phyloP scores from a whole-genome alignment of 1,284 basidiomycete species.

The Athelia psychrophila region DNA sequence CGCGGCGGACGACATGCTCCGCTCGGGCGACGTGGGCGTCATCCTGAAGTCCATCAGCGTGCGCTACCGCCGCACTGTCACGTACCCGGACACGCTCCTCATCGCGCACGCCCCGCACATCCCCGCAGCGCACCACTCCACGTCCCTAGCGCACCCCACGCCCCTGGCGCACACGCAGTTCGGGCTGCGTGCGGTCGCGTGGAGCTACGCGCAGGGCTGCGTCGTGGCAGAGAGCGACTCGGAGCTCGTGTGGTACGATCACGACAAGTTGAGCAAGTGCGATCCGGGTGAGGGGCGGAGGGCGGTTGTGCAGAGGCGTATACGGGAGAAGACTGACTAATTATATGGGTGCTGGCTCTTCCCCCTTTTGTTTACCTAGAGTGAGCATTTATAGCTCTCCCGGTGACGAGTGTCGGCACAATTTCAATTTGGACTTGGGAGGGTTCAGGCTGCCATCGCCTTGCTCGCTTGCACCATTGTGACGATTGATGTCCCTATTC shows the following conservation, averaged over 20 bases:
- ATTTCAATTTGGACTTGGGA: too few relatives aligned
- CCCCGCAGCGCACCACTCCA: too few relatives aligned
- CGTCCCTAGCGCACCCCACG: conserved; percentile 2
- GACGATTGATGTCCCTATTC: too few relatives aligned
- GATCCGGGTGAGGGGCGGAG: conserved; percentile 47
- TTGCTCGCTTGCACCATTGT: too few relatives aligned
- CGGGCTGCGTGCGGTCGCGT: conserved; percentile 49
- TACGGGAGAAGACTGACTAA: not conserved
- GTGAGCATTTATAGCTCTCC: too few relatives aligned
- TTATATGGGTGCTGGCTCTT: too few relatives aligned
- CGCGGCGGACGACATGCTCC: conserved; percentile 52
- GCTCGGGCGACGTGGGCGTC: conserved; percentile 59
- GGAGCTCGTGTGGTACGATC: conserved; percentile 73
- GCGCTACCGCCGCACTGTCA: conserved; percentile 64
- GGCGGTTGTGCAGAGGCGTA: conserved; percentile 13
- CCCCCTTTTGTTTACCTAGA: too few relatives aligned
- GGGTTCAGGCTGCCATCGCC: too few relatives aligned
- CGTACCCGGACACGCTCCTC: conserved; percentile 60
- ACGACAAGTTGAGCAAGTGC: conserved; percentile 60
- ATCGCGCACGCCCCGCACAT: not conserved
- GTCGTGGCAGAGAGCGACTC: conserved; percentile 65
- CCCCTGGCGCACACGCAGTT: conserved; percentile 39
- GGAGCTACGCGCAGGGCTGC: conserved; percentile 56
- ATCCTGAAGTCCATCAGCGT: conserved; percentile 71
- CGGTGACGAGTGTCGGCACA: too few relatives aligned